Base-by-base conservation (phyloP, 108 stramenopile genomes). In the Cyclotella baltica region DNA sequence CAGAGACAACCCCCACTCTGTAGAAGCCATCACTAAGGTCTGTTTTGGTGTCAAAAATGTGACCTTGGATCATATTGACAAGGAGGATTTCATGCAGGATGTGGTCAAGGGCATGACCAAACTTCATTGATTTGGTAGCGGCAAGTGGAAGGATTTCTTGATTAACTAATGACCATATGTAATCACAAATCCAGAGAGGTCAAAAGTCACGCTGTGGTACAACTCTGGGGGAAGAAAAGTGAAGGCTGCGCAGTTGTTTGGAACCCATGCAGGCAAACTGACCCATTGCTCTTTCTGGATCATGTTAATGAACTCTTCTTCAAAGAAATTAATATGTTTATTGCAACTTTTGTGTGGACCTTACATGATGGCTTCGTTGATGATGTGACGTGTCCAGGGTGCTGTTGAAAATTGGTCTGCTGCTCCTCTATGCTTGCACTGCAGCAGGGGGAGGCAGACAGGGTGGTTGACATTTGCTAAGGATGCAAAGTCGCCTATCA, bases 111-210 rank as follows among this genome's bases (percentile, higher is more conserved):
- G 79, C 56, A 15, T 78, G 79, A 29, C 79, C 84, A 43, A 85
- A 85, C 20, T 81, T 79, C 79, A 85, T 81, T 48, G 84, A 50
- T 0, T 80, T 78, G 3, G 0, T 3, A 0, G 53, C 74, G 68
- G 81, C 66, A 29, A 73, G 51, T 1, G 67, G 76, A 1, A 78
- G 31, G 2, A 76, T 82, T 0, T 80, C 77, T 0, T 65, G 38
- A 37, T 87, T 87, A 2, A 81, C 67, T 6, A 19, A 4, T 0
- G 40, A 68, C 73, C 50, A 81, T 18, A 27, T 69, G 74, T 75
- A 81, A 18, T 81, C 80, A 34, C 67, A 51, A 4, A 81, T 75
- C 57, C 59, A 68, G 0, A 65, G 67, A 18, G 73, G 73, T 0
- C 80, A 67, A 2, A 69, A 38, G 1, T 71, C 76, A 11, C 67